Percentiles rank a stretch among this genome's conserved stretches.
These are phyloP conservation scores for Dactylorhiza incarnata DNA, from an alignment of 106 monocot genomes.

Conservation along the genomic window DNA sequence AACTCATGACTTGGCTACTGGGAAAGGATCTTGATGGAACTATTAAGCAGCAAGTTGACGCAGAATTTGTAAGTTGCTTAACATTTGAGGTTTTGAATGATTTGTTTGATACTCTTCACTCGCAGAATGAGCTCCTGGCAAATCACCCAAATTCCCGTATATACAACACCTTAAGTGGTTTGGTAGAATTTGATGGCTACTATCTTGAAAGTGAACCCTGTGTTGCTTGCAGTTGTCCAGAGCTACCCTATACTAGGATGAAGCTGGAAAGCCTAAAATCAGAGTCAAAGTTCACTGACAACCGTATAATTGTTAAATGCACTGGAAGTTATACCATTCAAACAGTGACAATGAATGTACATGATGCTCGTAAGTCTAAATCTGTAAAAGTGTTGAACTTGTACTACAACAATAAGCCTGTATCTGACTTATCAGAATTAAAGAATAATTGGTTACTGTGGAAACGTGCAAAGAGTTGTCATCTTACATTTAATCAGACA, in stretches of 20 bases:
- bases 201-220: conserved; percentile 99
- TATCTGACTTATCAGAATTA: conserved; percentile 81
- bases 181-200: conserved; percentile 98
- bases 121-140: conserved; percentile 92
- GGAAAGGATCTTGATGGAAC: conserved; percentile 52
- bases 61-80: conserved; percentile 51
- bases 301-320: conserved; percentile 98
- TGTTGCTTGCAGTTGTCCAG: conserved; percentile 95
- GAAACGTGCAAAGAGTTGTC: conserved; percentile 98
- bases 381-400: conserved; percentile 92
- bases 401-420: conserved; percentile 92
- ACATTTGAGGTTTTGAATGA: conserved; percentile 63
- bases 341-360: conserved; percentile 91
- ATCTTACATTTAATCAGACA: conserved; percentile 89
- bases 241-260: conserved; percentile 84
- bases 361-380: conserved; percentile 97
- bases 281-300: conserved; percentile 98
- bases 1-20: conserved; percentile 74
- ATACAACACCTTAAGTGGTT: conserved; percentile 73
- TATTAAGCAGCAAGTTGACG: conserved; percentile 57
- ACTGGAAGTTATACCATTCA: conserved; percentile 97
- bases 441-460: conserved; percentile 98
- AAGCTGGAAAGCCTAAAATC: conserved; percentile 95
- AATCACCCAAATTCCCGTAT: conserved; percentile 99
- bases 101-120: conserved; percentile 89